Evolutionary conservation across 2,329 filamentous ascomycete species (phyloP), one percentile per base, ranked within the genome.

Genomic region (Penicillium sp.): DNA sequence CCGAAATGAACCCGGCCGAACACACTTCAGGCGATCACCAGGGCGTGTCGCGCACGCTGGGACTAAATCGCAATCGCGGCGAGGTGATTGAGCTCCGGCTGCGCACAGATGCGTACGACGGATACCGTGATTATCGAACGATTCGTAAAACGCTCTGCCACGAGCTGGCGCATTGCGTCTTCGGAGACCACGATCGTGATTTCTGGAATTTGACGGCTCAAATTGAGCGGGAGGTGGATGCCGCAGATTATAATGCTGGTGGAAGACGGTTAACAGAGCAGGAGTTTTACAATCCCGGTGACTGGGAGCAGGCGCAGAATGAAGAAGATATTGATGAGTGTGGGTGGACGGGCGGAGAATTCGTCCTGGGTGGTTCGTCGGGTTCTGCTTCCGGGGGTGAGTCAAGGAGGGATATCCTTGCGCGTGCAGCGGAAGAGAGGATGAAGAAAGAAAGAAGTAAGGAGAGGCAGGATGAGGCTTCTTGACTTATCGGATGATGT

Each of bases 131-230:
- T 70, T 99, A 97, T 76, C 88, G 88, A 65, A 92, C 89, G 0
- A 95, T 99, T 45, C 84, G 94, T 48, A 90, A 90, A 64, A 97
- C 94, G 42, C 79, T 99, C 11, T 97, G 93, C 69, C 94, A 99
- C 76, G 94, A 99, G 77, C 80, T 99, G 16, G 88, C 92, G 61
- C 94, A 99, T 74, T 97, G 96, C 66, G 90, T 96, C 9, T 88
- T 89, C 75, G 81, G 89, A 0, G 85, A 89, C 0, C 94, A 99
- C 72, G 92, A 97, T 73, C 80, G 85, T 16, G 78, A 89, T 43
- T 99, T 99, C 68, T 97, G 94, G 93, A 84, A 91, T 49, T 73
- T 99, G 65, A 96, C 90, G 62, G 87, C 87, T 63, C 83, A 88
- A 77, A 95, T 97, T 67, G 92, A 97, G 79, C 81, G 82, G 47